Conservation (phyloP, 2,329 filamentous ascomycete species). For the Botryotinia narcissicola region DNA sequence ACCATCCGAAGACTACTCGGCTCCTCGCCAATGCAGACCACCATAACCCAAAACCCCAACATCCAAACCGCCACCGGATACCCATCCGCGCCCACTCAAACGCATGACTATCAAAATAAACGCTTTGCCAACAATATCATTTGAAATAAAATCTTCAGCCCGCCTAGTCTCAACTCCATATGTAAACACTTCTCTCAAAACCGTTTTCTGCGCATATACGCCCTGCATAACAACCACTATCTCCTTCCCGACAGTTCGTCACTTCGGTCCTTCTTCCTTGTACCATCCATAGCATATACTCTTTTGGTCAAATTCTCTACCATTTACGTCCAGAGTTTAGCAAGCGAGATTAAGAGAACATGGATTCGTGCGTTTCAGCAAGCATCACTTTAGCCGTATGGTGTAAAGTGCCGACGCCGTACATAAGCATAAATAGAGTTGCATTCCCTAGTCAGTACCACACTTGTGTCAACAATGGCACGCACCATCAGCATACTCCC, state of each 20-base stretch:
- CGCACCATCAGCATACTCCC: not conserved
- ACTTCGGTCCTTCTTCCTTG: not conserved
- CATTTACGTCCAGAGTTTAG: not conserved
- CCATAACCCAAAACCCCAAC: not conserved
- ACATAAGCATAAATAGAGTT: slow-evolving; percentile 10
- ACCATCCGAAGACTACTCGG: not conserved
- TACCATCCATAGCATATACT: not conserved
- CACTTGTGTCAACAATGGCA: not conserved
- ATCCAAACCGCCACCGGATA: not conserved
- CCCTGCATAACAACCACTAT: not conserved
- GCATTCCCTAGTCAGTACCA: not conserved
- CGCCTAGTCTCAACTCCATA: too few species aligned
- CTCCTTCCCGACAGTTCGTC: not conserved
- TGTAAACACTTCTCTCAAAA: not conserved
- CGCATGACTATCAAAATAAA: not conserved
- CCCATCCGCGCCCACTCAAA: not conserved
- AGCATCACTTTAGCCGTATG: not conserved
- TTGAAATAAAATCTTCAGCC: not conserved
- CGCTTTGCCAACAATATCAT: not conserved
- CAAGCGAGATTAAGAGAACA: not conserved
- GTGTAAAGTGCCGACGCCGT: not conserved
- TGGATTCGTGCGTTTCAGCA: not conserved
- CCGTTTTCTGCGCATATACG: not conserved
- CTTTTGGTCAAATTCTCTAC: too few species aligned
- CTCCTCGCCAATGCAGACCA: not conserved